Conservation (phyloP, 352 stramenopile genomes). For the Globisporangium carolinianum region DNA sequence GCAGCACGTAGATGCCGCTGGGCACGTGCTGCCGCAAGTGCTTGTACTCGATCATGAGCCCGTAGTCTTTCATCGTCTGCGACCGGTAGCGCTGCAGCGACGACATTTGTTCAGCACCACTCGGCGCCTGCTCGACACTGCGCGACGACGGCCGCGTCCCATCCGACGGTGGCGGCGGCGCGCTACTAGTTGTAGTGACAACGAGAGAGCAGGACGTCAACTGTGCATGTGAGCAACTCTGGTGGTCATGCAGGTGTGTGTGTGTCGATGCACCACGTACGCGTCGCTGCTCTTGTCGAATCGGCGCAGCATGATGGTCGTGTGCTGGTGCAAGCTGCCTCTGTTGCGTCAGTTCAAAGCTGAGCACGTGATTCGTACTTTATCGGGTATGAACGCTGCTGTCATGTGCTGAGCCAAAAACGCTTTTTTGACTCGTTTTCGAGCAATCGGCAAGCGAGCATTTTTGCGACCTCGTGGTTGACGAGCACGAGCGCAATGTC, state of each 20-base stretch:
- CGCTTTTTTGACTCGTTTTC: not conserved
- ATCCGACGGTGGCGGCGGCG: slow-evolving; percentile 1
- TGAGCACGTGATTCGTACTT: slow-evolving; percentile 17
- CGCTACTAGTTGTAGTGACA: not conserved
- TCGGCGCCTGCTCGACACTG: slow-evolving; percentile 13
- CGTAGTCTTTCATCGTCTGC: slow-evolving; percentile 92
- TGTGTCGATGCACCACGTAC: slow-evolving; percentile 18
- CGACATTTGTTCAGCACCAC: slow-evolving; percentile 54
- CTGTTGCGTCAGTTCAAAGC: too few relatives aligned
- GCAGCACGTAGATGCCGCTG: slow-evolving; percentile 93
- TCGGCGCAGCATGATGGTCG: slow-evolving; percentile 48
- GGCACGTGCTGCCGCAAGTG: slow-evolving; percentile 93
- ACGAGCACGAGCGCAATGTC: slow-evolving; percentile 15
- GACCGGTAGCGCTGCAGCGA: slow-evolving; percentile 80
- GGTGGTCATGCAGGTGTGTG: not conserved
- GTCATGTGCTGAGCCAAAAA: not conserved
- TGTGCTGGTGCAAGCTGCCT: not conserved
- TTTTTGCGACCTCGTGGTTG: too few relatives aligned
- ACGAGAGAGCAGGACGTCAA: too few relatives aligned
- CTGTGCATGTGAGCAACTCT: too few relatives aligned
- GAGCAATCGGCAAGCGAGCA: not conserved
- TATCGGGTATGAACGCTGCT: slow-evolving; percentile 6
- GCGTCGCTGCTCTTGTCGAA: slow-evolving; percentile 40
- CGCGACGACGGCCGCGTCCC: slow-evolving; percentile 1
- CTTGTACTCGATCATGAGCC: slow-evolving; percentile 97